Conservation (phyloP, 768 basidiomycete species). For the Serpula lacrymans region DNA sequence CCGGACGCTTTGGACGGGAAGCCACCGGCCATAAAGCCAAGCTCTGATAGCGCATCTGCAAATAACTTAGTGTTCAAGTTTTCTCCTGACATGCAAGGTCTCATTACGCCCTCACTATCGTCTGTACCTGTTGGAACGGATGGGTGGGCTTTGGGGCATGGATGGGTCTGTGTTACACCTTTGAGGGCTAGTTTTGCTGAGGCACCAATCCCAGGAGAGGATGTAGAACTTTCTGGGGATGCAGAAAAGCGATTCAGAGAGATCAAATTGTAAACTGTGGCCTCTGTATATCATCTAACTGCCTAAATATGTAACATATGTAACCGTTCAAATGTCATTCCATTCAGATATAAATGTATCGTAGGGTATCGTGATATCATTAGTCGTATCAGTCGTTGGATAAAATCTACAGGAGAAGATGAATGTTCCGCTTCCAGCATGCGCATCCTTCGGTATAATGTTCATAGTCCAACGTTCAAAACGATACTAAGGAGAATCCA, state of each 20-base stretch:
- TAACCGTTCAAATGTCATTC: too few relatives aligned
- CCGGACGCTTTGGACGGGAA: too few relatives aligned
- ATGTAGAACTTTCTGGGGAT: conserved; percentile 20
- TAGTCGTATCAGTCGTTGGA: too few relatives aligned
- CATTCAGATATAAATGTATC: too few relatives aligned
- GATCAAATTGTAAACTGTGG: conserved; percentile 47
- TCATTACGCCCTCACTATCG: conserved; percentile 59
- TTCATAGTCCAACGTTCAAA: too few relatives aligned
- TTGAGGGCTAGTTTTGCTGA: conserved; percentile 74
- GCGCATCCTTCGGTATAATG: too few relatives aligned
- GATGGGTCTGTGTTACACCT: conserved; percentile 75
- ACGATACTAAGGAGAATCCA: conserved; percentile 13
- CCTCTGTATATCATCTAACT: background rate
- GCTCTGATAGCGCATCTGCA: conserved; percentile 8
- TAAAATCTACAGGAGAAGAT: too few relatives aligned
- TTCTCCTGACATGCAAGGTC: conserved; percentile 63
- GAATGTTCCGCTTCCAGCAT: too few relatives aligned
- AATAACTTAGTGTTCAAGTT: conserved; percentile 68
- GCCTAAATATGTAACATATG: too few relatives aligned
- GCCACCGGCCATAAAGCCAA: conserved; percentile 16
- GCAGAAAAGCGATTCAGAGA: conserved; percentile 48
- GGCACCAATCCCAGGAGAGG: conserved; percentile 30
- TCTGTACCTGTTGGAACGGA: conserved; percentile 76
- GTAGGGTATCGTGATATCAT: too few relatives aligned
- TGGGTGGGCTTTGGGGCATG: conserved; percentile 72